A percentile compares a stretch with the other conserved stretches of the same genome.
phyloP scores from a whole-genome alignment of 2,329 filamentous ascomycete genomes.

The Keithomyces neogunnii region DNA sequence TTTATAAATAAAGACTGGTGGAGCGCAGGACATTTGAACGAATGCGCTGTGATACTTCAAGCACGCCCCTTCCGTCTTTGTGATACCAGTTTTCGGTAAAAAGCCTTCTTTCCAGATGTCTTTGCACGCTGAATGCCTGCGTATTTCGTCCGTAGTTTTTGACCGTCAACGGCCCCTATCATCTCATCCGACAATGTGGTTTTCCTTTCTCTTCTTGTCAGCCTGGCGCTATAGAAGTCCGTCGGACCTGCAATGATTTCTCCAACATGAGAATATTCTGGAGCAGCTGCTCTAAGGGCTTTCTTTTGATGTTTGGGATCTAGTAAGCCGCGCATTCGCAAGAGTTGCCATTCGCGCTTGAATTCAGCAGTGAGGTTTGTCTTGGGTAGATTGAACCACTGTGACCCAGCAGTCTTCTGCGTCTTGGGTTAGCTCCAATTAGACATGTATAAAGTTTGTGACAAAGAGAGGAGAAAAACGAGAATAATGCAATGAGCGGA shows the following conservation, averaged over 20 bases:
- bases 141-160: constrained; percentile 82
- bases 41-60: constrained; percentile 7
- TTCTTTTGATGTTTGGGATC: constrained; percentile 95
- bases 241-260: constrained; percentile 82
- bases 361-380: constrained; percentile 78
- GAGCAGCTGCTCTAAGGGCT: constrained; percentile 56
- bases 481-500: background rate
- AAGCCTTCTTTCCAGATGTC: constrained; percentile 78
- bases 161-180: constrained; percentile 40
- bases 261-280: constrained; percentile 81
- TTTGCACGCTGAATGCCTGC: constrained; percentile 74
- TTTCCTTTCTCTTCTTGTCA: constrained; percentile 83
- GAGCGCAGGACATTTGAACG: background rate
- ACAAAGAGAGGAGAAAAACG: background rate
- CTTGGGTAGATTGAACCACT: constrained; percentile 83
- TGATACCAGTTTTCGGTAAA: constrained; percentile 71
- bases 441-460: background rate
- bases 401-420: constrained; percentile 58
- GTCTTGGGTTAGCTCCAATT: background rate
- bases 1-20: background rate
- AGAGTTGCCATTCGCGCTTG: constrained; percentile 79
- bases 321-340: constrained; percentile 81
- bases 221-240: constrained; percentile 73
- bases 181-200: constrained; percentile 80
- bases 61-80: constrained; percentile 21